Base-by-base conservation (phyloP, 257 asterid genomes). In the Cordia subcordata region DNA sequence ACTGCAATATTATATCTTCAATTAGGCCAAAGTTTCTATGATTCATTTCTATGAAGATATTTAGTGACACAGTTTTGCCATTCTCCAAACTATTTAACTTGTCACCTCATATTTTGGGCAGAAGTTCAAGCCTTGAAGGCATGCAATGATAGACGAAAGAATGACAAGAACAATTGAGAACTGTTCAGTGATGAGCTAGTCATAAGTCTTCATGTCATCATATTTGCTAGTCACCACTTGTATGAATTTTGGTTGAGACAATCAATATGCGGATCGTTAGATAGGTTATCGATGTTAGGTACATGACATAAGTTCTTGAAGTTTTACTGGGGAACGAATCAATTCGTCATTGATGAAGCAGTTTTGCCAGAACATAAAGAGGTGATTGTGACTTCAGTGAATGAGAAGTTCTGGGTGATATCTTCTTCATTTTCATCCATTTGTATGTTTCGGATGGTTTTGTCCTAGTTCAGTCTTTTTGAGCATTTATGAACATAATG, bases 51-150 rank as follows among this genome's bases (percentile, higher is more conserved):
- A 42, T 10, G 47, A 11, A 42, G 47, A 42, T 42, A 42, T 42
- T 42, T 8, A 11, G 4, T 42, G 47, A 8, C 10, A 14, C 5
- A 11, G 21, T 19, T 49, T 39, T 55, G 27, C 46, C 20, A 20
- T 38, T 32, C 16, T 57, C 55, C 22, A 5, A 69, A 51, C 19
- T 20, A n/a, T 58, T 58, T 11, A 54, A 13, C 13, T 49, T 49
- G 22, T 8, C 45, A 11, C 0, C 6, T 27, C 47, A 42, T 5
- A 0, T 62, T 12, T 53, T 39, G 58, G 9, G 42, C 91, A 83
- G 95, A 80, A 71, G 95, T 87, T 74, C 86, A 80, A 72, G 86
- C 85, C 57, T 61, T 87, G 66, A 87, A 84, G 74, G 75, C 75
- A 19, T 87, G 96, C 79, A 78, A 74, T 54, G 88, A 84, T 42